Conservation (phyloP, 75 land plant genomes). For the Picea sitchensis region DNA sequence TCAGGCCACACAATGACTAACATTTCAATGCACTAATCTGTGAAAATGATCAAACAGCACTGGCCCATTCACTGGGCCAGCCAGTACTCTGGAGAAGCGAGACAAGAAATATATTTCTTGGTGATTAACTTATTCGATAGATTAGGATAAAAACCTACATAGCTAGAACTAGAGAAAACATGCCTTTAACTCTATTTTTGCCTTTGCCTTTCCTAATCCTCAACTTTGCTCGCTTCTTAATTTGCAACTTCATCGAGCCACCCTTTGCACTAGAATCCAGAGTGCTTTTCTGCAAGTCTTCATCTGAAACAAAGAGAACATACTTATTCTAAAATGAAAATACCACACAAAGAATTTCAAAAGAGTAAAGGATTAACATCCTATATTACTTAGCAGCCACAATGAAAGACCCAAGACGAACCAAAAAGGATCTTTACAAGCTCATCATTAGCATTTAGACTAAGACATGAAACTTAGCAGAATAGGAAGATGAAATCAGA, state of each 20-base stretch:
- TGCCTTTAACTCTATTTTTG: neutral
- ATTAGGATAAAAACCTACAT: no score
- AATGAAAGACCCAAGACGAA: neutral
- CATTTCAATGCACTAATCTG: neutral
- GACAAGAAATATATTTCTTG: no score
- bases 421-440: neutral
- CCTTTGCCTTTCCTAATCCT: slow-evolving; percentile 8
- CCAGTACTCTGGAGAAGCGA: no score
- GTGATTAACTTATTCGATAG: no score
- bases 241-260: neutral
- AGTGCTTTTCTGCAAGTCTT: neutral
- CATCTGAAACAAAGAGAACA: neutral
- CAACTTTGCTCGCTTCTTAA: slow-evolving; percentile 10
- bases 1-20: neutral
- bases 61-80: neutral
- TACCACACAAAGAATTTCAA: neutral
- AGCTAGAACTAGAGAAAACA: no score
- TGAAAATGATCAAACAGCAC: neutral
- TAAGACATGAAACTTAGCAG: neutral
- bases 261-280: neutral
- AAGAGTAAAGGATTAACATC: neutral
- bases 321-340: neutral
- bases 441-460: neutral
- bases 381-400: neutral
- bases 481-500: neutral